Conservation (phyloP, 495 filamentous ascomycete genomes). For the Hyaloscypha finlandica region DNA sequence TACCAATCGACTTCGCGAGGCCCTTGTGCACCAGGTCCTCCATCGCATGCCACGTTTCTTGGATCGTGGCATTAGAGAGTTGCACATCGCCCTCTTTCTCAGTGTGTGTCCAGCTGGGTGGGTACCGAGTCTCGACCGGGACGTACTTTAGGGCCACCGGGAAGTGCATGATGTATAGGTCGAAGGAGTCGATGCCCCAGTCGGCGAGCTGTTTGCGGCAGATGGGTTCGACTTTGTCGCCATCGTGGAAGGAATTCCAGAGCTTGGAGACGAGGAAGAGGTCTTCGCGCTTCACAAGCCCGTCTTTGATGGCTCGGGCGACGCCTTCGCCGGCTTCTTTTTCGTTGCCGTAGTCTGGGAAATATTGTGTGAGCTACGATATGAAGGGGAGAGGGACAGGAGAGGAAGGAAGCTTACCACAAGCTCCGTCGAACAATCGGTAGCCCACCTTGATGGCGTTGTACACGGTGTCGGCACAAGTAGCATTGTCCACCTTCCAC, state of each 20-base stretch:
- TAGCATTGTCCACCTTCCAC: conserved; percentile 85
- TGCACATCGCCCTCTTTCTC: conserved; percentile 60
- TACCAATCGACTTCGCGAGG: conserved; percentile 75
- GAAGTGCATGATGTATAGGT: conserved; percentile 83
- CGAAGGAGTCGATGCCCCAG: conserved; percentile 86
- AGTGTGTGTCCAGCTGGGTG: conserved; percentile 68
- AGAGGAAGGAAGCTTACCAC: conserved; percentile 55
- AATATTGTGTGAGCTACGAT: not conserved
- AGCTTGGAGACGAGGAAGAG: conserved; percentile 93
- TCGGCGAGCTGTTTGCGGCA: conserved; percentile 71
- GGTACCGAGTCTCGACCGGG: conserved; percentile 74
- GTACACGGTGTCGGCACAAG: conserved; percentile 79
- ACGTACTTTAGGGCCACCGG: conserved; percentile 79
- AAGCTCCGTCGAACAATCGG: conserved; percentile 83
- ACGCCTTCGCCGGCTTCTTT: conserved; percentile 81
- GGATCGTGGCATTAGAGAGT: conserved; percentile 68
- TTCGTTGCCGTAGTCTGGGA: conserved; percentile 87
- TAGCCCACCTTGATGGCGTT: conserved; percentile 89
- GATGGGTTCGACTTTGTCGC: conserved; percentile 71
- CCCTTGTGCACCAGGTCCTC: conserved; percentile 72
- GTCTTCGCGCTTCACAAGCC: conserved; percentile 80
- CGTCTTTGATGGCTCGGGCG: conserved; percentile 83
- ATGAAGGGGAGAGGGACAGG: not conserved
- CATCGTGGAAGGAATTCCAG: conserved; percentile 88
- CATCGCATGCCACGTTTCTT: conserved; percentile 89